Base-by-base conservation (phyloP, 1,284 basidiomycete genomes). In the Puccinia triticina region DNA sequence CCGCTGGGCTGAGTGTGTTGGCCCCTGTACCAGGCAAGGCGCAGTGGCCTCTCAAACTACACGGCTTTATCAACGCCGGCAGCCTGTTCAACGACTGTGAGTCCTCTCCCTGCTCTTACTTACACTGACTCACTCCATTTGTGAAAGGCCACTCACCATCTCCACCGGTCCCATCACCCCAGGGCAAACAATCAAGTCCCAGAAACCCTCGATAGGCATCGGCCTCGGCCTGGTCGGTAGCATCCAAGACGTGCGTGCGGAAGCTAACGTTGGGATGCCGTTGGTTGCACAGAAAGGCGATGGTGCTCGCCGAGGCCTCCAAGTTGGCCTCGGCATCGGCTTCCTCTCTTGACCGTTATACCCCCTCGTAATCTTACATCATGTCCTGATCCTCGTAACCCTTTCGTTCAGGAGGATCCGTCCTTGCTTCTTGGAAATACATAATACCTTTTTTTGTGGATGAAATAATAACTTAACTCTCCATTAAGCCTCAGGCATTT, bases 211-310 rank as follows among this genome's bases (percentile, higher is more conserved):
- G 0, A 88, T 96, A 72, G 94, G 93, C 2, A 92, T 91, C 0
- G 96, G 96, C 7, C 85, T 98, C 0, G 97, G 97, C 0, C 87
- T 99, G n/a, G 90, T 98, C 71, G 98, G 97, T 86, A 90, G 92
- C 67, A 92, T 96, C 84, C 93, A 94, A 82, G 92, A 93, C 2
- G 89, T 95, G 23, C 89, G 95, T 29, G 89, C 96, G 57, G 97
- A 99, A 87, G 89, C 96, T 84, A 99, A 98, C 87, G 92, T 98
- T 84, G 94, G 95, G 2, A 90, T 98, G 75, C 96, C 96, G 0
- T 88, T 99, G 1, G 90, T 93, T 0, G 92, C 92, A 0, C 91
- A 91, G 69, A 91, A 90, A 84, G 92, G 92, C 72, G 96, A 99
- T 87, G 91, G 92, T 0, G 86, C 89, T 72, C 89, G 92, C 80